A percentile compares a stretch with the other conserved stretches of the same genome.
Conservation (phyloP, 495 filamentous ascomycete species). For the Neurospora sp. region DNA sequence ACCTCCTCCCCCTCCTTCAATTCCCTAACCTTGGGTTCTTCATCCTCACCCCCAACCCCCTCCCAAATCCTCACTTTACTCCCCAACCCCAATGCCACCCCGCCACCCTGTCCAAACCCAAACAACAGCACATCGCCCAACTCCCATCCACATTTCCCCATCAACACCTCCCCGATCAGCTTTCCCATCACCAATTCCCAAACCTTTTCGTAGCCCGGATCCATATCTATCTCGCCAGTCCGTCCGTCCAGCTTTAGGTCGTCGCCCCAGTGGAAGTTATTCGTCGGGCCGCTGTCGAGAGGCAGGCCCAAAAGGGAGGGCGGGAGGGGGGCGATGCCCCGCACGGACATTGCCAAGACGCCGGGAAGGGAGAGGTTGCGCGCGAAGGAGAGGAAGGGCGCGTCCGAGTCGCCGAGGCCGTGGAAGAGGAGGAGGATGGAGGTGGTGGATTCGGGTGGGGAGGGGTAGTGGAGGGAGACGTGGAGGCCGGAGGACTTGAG, state of each 20-base stretch:
- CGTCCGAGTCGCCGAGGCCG: slow-evolving; percentile 72
- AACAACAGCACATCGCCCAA: slow-evolving; percentile 62
- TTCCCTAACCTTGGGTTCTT: slow-evolving; percentile 3
- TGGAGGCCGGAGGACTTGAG: slow-evolving; percentile 3
- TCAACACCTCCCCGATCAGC: slow-evolving; percentile 51
- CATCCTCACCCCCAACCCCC: slow-evolving; percentile 16
- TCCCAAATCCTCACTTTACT: slow-evolving; percentile 27
- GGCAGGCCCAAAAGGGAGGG: slow-evolving; percentile 52
- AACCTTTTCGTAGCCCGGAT: slow-evolving; percentile 61
- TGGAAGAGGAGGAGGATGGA: slow-evolving; percentile 84
- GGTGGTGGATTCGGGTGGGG: slow-evolving; percentile 39
- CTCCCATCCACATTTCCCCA: slow-evolving; percentile 62
- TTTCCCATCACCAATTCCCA: slow-evolving; percentile 39
- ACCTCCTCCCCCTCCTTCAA: slow-evolving; percentile 1
- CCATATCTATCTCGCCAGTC: slow-evolving; percentile 61
- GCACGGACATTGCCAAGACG: slow-evolving; percentile 66
- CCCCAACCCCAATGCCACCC: slow-evolving; percentile 55
- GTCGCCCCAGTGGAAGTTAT: slow-evolving; percentile 80
- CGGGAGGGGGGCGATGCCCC: slow-evolving; percentile 63
- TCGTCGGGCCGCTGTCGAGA: slow-evolving; percentile 3
- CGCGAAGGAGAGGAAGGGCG: slow-evolving; percentile 61
- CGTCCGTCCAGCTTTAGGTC: slow-evolving; percentile 60
- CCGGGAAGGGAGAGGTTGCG: slow-evolving; percentile 68
- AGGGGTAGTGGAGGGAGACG: slow-evolving; percentile 24
- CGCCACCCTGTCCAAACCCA: slow-evolving; percentile 84